Base-by-base conservation (phyloP, 106 monocot species). In the Gastrodia elata region DNA sequence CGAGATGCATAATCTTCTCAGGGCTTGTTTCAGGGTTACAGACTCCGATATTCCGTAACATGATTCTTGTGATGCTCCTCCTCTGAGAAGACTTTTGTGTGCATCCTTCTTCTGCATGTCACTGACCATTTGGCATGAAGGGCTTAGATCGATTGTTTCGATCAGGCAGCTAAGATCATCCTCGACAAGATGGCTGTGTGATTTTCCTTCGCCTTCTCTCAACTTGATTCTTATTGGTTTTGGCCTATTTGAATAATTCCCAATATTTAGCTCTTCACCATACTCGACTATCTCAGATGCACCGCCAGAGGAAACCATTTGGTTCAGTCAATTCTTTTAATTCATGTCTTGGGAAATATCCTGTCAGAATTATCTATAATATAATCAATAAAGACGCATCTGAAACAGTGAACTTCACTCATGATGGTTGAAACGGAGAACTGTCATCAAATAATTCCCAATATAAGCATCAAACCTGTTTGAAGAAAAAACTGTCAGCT, bases 1-100 rank as follows among this genome's bases (percentile, higher is more conserved):
- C 37, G 90, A 90, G 77, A 97, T 90, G 78, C 88, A 90, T 37
- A 90, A 41, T 44, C 77, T 86, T 78, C 92, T 83, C 39, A 97
- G 49, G 3, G 97, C 92, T 72, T 90, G 97, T 55, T 97, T 97
- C 71, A 93, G 75, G 39, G 83, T 88, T 8, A 82, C 81, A 68
- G 86, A 77, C 77, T 93, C 92, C 38, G 82, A 82, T 38, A 81
- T 85, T 49, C 80, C 87, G 25, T 76, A 65, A 33, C 75, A 82
- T 15, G 92, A 76, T 42, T 36, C 65, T 22, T 28, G 70, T 2
- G 67, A 57, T 11, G 39, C 14, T 4, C 55, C 67, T 26, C 27
- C 74, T 68, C 24, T 65, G 43, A 64, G 18, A 16, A 55, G 71
- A 11, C 56, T 79, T 37, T 79, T 73, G 16, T 11, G 8, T 36